Conservation (phyloP, 1,284 basidiomycete species). For the Puccinia hordei region DNA sequence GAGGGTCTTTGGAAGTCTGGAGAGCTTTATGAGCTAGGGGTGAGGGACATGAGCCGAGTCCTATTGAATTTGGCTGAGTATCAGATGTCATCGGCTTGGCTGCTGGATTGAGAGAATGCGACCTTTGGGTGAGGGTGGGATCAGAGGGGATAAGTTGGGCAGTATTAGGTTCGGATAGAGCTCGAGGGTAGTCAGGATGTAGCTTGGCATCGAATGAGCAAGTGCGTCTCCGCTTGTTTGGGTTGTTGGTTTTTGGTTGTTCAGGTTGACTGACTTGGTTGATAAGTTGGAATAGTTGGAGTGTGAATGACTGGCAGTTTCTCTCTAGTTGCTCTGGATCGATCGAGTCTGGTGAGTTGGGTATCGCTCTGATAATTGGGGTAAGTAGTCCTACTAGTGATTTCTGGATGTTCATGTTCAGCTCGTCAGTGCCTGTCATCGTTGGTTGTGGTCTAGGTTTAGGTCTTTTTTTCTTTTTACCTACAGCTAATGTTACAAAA, state of each 20-base stretch:
- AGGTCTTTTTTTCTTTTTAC: too few relatives aligned
- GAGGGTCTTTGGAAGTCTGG: not conserved
- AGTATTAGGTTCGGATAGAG: conserved; percentile 18
- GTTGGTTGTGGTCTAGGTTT: too few relatives aligned
- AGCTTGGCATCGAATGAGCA: not conserved
- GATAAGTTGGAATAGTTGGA: not conserved
- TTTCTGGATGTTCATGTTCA: not conserved
- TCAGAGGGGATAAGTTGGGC: not conserved
- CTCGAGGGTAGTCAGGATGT: not conserved
- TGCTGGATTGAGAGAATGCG: not conserved
- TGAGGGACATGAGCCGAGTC: not conserved
- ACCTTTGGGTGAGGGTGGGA: not conserved
- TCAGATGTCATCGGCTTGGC: not conserved
- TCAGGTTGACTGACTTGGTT: not conserved
- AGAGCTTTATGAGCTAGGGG: not conserved
- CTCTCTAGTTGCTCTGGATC: not conserved
- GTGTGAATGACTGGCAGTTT: conserved; percentile 8
- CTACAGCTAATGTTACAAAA: too few relatives aligned
- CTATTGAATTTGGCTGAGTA: not conserved
- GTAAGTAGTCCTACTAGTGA: not conserved
- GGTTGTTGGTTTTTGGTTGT: not conserved
- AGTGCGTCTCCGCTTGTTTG: not conserved
- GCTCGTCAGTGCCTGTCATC: too few relatives aligned
- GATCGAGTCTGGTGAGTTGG: not conserved
- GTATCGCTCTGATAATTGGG: not conserved